These are phyloP conservation scores for Drosera capensis DNA, from an alignment of 148 eudicot species.

Conservation along the genomic window DNA sequence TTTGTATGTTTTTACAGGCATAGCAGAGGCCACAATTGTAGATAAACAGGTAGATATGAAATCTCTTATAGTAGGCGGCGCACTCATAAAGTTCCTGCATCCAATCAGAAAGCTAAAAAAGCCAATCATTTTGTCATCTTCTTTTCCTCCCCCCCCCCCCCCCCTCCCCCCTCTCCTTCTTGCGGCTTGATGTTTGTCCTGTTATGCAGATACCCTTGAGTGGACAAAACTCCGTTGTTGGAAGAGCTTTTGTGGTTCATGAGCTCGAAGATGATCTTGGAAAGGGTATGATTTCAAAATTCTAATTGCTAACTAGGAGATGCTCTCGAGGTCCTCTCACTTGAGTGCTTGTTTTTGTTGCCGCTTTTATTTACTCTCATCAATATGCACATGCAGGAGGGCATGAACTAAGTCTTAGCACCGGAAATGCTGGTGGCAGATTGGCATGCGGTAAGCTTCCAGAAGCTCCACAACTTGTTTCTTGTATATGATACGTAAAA, in stretches of 20 bases:
- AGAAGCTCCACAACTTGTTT: not conserved
- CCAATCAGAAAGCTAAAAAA: no score
- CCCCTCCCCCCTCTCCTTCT: not conserved
- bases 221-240: slow-evolving; percentile 81
- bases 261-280: slow-evolving; percentile 96
- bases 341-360: not conserved
- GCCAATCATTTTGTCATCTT: no score
- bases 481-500: not conserved
- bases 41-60: slow-evolving; percentile 51
- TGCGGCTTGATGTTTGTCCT: not conserved
- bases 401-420: slow-evolving; percentile 80
- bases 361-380: not conserved
- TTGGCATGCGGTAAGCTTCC: slow-evolving; percentile 75
- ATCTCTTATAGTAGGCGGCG: not conserved
- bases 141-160: not conserved
- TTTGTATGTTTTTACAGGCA: slow-evolving; percentile 31
- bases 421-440: slow-evolving; percentile 97
- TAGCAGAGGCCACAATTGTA: slow-evolving; percentile 79
- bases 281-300: slow-evolving; percentile 42
- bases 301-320: not conserved
- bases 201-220: slow-evolving; percentile 62
- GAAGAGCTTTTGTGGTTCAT: slow-evolving; percentile 89
- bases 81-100: slow-evolving; percentile 1
- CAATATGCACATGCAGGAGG: slow-evolving; percentile 50
- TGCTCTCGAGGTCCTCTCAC: not conserved